phyloP scores from a whole-genome alignment of 169 alveolate species.

The Cryptosporidium baileyi region DNA sequence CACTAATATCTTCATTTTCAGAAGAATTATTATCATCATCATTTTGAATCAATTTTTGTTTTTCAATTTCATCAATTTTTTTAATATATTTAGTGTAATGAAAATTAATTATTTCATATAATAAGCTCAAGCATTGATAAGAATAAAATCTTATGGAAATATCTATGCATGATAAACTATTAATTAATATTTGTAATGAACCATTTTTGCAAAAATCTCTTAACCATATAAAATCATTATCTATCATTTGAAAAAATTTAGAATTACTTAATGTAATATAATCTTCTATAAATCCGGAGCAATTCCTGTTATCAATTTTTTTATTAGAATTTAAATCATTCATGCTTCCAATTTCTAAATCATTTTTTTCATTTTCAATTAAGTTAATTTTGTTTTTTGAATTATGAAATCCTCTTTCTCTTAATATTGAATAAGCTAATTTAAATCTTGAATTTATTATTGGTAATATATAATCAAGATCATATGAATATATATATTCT shows the following conservation, averaged over 20 bases:
- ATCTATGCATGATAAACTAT: conserved; percentile 20
- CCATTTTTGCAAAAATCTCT: conserved; percentile 53
- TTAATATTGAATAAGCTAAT: conserved; percentile 44
- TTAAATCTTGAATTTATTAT: conserved; percentile 40
- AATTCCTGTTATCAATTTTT: not conserved
- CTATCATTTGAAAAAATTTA: not conserved
- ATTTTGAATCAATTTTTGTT: not conserved
- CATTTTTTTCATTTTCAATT: not conserved
- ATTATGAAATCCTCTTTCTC: conserved; percentile 45
- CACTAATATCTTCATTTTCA: not conserved
- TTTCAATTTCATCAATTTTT: not conserved
- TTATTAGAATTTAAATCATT: not conserved
- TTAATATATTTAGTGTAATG: conserved; percentile 10
- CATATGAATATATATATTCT: not conserved
- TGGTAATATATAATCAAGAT: conserved; percentile 39
- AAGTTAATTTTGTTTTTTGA: conserved; percentile 2
- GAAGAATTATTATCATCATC: not conserved
- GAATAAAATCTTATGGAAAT: conserved; percentile 23
- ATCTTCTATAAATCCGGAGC: conserved; percentile 33
- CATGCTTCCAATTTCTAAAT: not conserved
- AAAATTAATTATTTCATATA: conserved; percentile 12
- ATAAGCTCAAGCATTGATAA: conserved; percentile 12
- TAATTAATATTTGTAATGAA: conserved; percentile 7
- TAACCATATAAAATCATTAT: conserved; percentile 31
- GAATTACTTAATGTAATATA: not conserved